Conservation (phyloP, 352 stramenopile species). For the Albugo candida region DNA sequence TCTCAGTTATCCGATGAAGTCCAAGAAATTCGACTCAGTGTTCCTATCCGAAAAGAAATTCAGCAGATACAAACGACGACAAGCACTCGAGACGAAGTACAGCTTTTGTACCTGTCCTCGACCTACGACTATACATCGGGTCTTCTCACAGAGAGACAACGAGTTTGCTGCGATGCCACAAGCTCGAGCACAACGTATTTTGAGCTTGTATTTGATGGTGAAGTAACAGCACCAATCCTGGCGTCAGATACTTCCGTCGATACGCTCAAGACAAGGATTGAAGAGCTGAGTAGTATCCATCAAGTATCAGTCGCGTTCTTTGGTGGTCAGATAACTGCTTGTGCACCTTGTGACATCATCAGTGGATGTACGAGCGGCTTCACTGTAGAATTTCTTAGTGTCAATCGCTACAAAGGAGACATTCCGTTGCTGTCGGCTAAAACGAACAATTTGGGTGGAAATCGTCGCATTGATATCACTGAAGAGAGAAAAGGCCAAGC, state of each 20-base stretch:
- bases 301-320: conserved; percentile 67
- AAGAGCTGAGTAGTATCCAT: conserved; percentile 80
- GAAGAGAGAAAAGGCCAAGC: conserved; percentile 69
- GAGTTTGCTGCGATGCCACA: conserved; percentile 81
- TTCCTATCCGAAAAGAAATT: conserved; percentile 50
- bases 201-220: conserved; percentile 56
- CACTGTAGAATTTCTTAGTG: conserved; percentile 74
- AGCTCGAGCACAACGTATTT: conserved; percentile 63
- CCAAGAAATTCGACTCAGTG: conserved; percentile 34
- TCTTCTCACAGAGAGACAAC: conserved; percentile 60
- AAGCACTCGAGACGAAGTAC: conserved; percentile 55
- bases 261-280: conserved; percentile 69
- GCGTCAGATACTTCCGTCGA: conserved; percentile 43
- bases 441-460: conserved; percentile 76
- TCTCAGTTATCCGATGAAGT: conserved; percentile 67
- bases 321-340: conserved; percentile 32
- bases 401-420: conserved; percentile 63
- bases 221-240: conserved; percentile 77
- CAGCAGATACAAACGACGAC: conserved; percentile 59
- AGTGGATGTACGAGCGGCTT: conserved; percentile 50
- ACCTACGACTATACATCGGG: conserved; percentile 29
- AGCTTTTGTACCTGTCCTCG: conserved; percentile 76
- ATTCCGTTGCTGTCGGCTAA: conserved; percentile 75
- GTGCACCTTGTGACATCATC: conserved; percentile 29
- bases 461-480: conserved; percentile 69